Base-by-base conservation (phyloP, 106 monocot species). In the Apostasia ramifera region DNA sequence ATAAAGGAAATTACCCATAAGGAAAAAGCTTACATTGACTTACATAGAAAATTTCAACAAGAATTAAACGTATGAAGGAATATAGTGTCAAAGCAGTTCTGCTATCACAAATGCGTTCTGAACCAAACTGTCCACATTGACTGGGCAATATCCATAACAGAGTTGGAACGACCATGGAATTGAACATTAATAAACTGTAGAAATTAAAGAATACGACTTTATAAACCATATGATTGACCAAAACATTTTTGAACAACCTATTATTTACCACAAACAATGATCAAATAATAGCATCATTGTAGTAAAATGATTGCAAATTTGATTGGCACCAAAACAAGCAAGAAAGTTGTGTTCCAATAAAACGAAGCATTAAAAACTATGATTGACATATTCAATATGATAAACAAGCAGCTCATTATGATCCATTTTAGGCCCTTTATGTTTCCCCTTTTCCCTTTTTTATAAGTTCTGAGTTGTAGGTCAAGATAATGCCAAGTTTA, bases 41-140 rank as follows among this genome's bases (percentile, higher is more conserved):
- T 90, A 92, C 97, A 81, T 97, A 97, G 71, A 92, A 90, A 73
- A 97, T 66, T 42, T 92, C 67, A 71, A 83, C 66, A 64, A 97
- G 89, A 37, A 83, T 48, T 42, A 60, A 78, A 8, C 97, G 86
- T 65, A 89, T 72, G 42, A 73, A 71, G 26, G 92, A 84, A 78
- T 97, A 97, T 50, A 87, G 46, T 15, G 75, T 13, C 47, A 84
- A 48, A 48, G 73, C 77, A 45, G 70, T 44, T 67, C 9, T 75
- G 67, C 77, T 62, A 39, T 77, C 60, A 71, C 76, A 83, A 68
- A 83, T n/a, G 70, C 66, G 63, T 46, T 77, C 68, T n/a, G 44
- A 64, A 71, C 37, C 61, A 44, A 74, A 67, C 59, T 84, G 53
- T 68, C 76, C 79, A 55, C 78, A 76, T 67, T 82, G 67, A 53